Percentiles rank a stretch among this genome's conserved stretches.
Conservation (phyloP, 495 filamentous ascomycete species). For the Neurospora tetraspora region DNA sequence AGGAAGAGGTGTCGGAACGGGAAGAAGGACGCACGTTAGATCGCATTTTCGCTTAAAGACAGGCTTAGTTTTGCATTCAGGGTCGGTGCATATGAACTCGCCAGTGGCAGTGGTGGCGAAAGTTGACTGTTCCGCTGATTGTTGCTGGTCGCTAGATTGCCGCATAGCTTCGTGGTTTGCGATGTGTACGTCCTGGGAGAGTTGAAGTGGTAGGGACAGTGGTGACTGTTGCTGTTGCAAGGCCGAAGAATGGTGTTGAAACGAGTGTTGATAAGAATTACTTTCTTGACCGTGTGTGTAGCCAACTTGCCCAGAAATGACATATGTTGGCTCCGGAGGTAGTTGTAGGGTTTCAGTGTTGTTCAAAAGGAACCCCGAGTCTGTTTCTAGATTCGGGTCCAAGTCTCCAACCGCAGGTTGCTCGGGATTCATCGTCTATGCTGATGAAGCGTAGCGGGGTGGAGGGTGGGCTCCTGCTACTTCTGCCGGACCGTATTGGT, state of each 20-base stretch:
- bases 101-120: neutral
- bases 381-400: neutral
- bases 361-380: neutral
- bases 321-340: neutral
- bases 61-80: neutral
- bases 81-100: neutral
- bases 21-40: neutral
- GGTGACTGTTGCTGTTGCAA: neutral
- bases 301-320: neutral
- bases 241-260: neutral
- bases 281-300: neutral
- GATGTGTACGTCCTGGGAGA: neutral
- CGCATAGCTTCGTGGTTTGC: neutral
- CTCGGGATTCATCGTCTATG: neutral
- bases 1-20: neutral
- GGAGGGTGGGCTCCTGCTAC: neutral
- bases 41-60: conserved; percentile 2
- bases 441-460: neutral
- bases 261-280: neutral
- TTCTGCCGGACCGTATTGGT: neutral
- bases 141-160: neutral
- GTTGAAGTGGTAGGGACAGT: neutral
- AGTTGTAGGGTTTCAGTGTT: accelerated
- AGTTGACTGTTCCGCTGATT: neutral
- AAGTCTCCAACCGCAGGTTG: neutral